A percentile compares a stretch with the other conserved stretches of the same genome.
These are phyloP conservation scores for Paspalum notatum DNA, from an alignment of 176 grass and related monocot species.

Conservation along the genomic window DNA sequence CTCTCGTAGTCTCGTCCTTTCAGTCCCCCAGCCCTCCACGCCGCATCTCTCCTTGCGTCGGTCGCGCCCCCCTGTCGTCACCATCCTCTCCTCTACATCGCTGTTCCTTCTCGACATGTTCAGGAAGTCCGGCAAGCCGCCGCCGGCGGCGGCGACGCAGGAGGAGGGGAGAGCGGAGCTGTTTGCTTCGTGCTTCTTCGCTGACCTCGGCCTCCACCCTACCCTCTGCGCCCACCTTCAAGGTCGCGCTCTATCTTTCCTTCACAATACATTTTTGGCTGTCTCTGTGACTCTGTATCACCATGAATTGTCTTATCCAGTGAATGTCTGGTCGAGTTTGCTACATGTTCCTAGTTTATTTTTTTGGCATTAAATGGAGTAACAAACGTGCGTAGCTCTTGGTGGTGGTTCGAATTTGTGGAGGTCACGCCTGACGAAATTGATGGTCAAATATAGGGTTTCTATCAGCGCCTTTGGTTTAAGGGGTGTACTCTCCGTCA, in stretches of 20 bases:
- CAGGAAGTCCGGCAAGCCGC: constrained; percentile 46
- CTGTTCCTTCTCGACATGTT: constrained; percentile 21
- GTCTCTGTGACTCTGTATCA: background rate
- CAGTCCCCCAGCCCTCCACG: background rate
- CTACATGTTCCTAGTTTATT: background rate
- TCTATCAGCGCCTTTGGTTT: background rate
- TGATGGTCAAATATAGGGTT: background rate
- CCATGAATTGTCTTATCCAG: background rate
- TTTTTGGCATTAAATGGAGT: background rate
- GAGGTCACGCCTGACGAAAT: background rate
- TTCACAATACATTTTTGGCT: background rate
- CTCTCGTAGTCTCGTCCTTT: background rate
- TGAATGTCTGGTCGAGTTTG: background rate
- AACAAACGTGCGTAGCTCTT: background rate
- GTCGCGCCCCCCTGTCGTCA: background rate
- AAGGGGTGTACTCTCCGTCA: no score
- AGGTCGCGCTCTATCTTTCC: constrained; percentile 42
- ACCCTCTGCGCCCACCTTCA: constrained; percentile 79
- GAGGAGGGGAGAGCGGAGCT: constrained; percentile 38
- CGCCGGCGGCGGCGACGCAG: constrained; percentile 3
- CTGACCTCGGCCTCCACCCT: constrained; percentile 74
- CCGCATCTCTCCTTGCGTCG: background rate
- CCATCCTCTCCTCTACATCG: background rate
- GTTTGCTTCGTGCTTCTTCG: constrained; percentile 74
- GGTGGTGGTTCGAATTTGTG: background rate